These are phyloP conservation scores for Paecilomyces formosus DNA, from an alignment of 2,329 filamentous ascomycete genomes.

Conservation along the genomic window DNA sequence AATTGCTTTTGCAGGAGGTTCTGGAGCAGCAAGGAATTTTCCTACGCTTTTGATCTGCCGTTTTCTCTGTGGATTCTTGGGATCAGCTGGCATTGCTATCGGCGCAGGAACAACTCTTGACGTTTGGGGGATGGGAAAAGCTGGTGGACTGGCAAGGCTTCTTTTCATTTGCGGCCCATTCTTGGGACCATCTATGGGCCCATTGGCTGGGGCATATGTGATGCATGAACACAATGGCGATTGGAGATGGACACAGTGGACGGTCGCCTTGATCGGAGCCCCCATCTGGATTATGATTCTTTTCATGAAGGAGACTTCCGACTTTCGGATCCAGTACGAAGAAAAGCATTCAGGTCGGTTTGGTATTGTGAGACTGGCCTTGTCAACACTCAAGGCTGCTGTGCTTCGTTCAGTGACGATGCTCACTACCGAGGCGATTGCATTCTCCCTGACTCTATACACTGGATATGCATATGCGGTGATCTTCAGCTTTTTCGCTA, in stretches of 20 bases:
- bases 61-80: slow-evolving; percentile 69
- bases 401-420: slow-evolving; percentile 51
- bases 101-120: slow-evolving; percentile 66
- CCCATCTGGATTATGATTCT: slow-evolving; percentile 55
- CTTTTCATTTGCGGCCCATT: slow-evolving; percentile 50
- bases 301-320: slow-evolving; percentile 53
- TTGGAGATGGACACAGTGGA: slow-evolving; percentile 67
- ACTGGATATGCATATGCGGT: slow-evolving; percentile 69
- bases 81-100: slow-evolving; percentile 57
- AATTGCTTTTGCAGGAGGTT: slow-evolving; percentile 28
- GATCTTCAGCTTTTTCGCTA: slow-evolving; percentile 76
- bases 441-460: slow-evolving; percentile 59
- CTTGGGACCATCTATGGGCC: slow-evolving; percentile 46
- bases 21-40: slow-evolving; percentile 51
- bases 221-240: slow-evolving; percentile 37
- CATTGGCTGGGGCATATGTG: slow-evolving; percentile 9
- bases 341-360: neutral
- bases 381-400: slow-evolving; percentile 18
- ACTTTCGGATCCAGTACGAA: neutral
- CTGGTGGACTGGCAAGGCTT: slow-evolving; percentile 2
- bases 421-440: slow-evolving; percentile 61
- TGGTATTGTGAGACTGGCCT: slow-evolving; percentile 3
- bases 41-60: slow-evolving; percentile 63
- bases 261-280: slow-evolving; percentile 58
- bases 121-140: slow-evolving; percentile 50